Evolutionary conservation across 805 yeast species (phyloP).

Genomic region (Wickerhamiella vanderwaltii): DNA sequence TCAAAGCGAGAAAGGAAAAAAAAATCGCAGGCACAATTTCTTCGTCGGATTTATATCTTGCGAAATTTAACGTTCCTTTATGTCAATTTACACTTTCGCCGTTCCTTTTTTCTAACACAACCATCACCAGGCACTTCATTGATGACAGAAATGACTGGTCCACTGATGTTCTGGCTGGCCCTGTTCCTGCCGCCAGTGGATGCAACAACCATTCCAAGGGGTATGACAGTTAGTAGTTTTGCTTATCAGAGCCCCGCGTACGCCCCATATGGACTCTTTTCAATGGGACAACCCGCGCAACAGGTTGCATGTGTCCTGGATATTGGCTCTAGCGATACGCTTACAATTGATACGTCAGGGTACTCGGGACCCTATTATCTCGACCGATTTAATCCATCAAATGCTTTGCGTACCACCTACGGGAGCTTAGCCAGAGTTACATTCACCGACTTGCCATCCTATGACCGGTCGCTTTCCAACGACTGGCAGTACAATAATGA

Average conservation of each 20-base stretch:
- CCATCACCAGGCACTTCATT: too few relatives aligned
- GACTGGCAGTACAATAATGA: neutral
- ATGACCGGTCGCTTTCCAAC: neutral
- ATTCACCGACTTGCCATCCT: neutral
- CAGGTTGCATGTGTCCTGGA: constrained; percentile 3
- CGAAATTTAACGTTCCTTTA: too few relatives aligned
- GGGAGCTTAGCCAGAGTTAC: constrained; percentile 3
- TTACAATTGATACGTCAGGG: neutral
- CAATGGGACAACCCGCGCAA: constrained; percentile 5
- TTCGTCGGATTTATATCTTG: too few relatives aligned
- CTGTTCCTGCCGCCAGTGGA: too few relatives aligned
- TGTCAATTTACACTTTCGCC: too few relatives aligned
- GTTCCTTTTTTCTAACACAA: too few relatives aligned
- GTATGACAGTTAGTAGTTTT: too few relatives aligned
- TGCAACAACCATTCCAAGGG: too few relatives aligned
- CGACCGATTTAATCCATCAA: constrained; percentile 7
- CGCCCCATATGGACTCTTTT: neutral
- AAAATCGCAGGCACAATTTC: too few relatives aligned
- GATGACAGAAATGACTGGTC: too few relatives aligned
- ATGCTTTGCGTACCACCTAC: neutral
- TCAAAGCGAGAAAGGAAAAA: too few relatives aligned
- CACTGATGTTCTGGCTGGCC: too few relatives aligned
- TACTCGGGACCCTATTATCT: neutral
- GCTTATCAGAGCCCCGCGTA: neutral
- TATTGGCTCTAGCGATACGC: constrained; percentile 6